Evolutionary conservation across 2,329 filamentous ascomycete genomes (phyloP).

Genomic region (Scedosporium boydii): DNA sequence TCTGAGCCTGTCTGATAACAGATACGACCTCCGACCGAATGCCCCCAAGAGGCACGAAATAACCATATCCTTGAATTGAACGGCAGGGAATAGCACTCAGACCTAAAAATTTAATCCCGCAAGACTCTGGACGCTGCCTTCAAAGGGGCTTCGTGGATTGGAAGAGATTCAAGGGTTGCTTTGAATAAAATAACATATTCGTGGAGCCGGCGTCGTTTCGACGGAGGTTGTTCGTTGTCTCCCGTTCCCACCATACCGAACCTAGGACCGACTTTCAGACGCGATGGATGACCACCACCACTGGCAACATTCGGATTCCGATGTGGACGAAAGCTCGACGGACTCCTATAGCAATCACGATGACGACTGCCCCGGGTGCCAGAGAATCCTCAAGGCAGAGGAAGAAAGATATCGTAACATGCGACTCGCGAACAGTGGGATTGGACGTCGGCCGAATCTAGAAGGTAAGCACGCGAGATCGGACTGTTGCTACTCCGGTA

Average conservation of each 20-base stretch:
- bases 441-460: background rate
- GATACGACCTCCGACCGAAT: background rate
- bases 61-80: background rate
- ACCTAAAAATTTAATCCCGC: background rate
- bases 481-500: background rate
- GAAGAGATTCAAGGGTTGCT: background rate
- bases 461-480: constrained; percentile 6
- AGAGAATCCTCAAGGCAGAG: constrained; percentile 3
- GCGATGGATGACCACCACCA: background rate
- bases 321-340: background rate
- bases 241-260: background rate
- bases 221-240: background rate
- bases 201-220: background rate
- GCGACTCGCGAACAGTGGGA: background rate
- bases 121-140: background rate
- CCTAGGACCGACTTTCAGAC: background rate
- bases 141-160: background rate
- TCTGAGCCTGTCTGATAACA: background rate
- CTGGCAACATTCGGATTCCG: background rate
- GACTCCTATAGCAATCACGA: background rate
- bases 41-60: background rate
- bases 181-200: background rate
- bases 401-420: background rate
- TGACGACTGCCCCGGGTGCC: constrained; percentile 1
- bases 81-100: background rate